Percentiles rank a stretch among this genome's conserved stretches.
phyloP scores from a whole-genome alignment of 306 rosid species.

The Rosa chinensis region DNA sequence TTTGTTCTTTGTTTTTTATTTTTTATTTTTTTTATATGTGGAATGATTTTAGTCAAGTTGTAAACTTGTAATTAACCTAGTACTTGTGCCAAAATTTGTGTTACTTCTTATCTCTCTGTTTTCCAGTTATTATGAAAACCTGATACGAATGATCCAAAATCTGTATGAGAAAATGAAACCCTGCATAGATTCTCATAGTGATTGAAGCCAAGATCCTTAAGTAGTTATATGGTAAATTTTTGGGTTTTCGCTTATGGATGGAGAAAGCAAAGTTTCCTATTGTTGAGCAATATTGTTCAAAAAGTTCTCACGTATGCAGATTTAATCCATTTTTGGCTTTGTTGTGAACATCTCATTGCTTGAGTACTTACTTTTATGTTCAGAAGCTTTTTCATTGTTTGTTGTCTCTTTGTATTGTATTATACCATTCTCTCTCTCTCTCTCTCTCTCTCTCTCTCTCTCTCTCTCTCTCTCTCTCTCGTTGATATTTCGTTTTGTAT shows the following conservation, averaged over 20 bases:
- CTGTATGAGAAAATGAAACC: background rate
- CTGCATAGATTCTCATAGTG: background rate
- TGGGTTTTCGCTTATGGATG: background rate
- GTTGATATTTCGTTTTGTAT: background rate
- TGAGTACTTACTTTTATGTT: background rate
- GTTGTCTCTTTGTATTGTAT: background rate
- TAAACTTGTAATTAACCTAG: background rate
- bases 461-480: background rate
- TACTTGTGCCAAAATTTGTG: background rate
- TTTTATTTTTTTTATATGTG: background rate
- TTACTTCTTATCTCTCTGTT: background rate
- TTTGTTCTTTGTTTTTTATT: background rate
- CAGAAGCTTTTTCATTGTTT: background rate
- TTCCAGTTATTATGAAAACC: background rate
- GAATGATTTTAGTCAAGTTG: background rate
- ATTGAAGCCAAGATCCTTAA: background rate
- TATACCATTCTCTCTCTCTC: background rate
- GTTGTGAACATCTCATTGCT: background rate
- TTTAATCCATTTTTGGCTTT: background rate
- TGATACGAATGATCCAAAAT: background rate
- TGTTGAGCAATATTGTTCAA: too few relatives aligned
- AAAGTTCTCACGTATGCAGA: background rate
- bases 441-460: background rate
- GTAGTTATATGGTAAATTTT: background rate
- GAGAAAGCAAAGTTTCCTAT: background rate